Evolutionary conservation across 768 basidiomycete genomes (phyloP), one percentile per base, ranked within the genome.

Genomic region (Boletus rufocinnamomeus): DNA sequence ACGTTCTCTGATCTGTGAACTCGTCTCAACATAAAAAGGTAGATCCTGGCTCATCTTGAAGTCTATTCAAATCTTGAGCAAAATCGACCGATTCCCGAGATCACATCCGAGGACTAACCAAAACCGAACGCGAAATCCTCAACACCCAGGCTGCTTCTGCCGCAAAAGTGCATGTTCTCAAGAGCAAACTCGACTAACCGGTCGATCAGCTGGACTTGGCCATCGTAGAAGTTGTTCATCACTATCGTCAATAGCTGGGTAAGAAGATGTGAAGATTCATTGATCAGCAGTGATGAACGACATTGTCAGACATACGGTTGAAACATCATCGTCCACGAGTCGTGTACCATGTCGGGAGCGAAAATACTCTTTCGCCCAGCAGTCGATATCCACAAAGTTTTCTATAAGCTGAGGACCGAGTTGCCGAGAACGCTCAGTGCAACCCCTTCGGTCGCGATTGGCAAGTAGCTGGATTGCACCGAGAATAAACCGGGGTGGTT

Each of bases 331-430:
- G 50, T 66, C 66, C 19, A 62, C 45, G 32, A 23, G 28, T 35
- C 52, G 56, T 25, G 54, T 44, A 17, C 37, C 53, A 46, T 74
- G 60, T 28, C 56, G 63, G 6, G 57, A 61, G 43, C 71, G 66
- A 52, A 72, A 65, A 46, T 72, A 72, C 13, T 72, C 72, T 21
- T 51, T 63, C 9, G 60, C 59, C 71, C 71, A 74, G 13, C 44
- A 49, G 27, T 67, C 59, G 34, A 72, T 59, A 35, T 72, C 60
- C 44, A 67, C 66, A 50, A 70, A 74, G 40, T 72, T 72, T 41
- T 70, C 72, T 27, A 74, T 62, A 0, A 74, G 48, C 19, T 72
- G 72, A 27, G 71, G 70, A 5, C 70, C 72, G 2, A 72, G 66
- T 25, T 44, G 56, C 6, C 66, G 64, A 30, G 68, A 58, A 46